Evolutionary conservation across 768 basidiomycete species (phyloP).

Genomic region (Sarcodon aspratus): DNA sequence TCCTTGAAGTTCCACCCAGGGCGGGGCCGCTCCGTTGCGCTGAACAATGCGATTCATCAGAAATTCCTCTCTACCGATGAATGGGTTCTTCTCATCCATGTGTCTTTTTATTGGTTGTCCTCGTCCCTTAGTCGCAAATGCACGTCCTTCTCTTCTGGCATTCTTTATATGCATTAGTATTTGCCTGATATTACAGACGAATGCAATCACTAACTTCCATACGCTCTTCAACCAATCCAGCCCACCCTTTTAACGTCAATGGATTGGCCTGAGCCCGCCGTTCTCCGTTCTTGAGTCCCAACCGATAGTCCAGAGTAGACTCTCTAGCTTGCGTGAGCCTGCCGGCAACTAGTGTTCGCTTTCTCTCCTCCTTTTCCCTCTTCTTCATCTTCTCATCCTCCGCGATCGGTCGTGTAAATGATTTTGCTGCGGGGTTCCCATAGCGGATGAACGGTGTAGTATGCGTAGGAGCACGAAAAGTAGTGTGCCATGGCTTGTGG

Average conservation of each 20-base stretch:
- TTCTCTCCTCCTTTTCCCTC: slow-evolving; percentile 37
- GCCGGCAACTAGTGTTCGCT: slow-evolving; percentile 39
- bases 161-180: slow-evolving; percentile 25
- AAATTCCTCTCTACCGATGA: slow-evolving; percentile 68
- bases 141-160: slow-evolving; percentile 56
- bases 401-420: slow-evolving; percentile 8
- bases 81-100: slow-evolving; percentile 43
- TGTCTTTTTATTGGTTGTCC: slow-evolving; percentile 36
- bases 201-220: slow-evolving; percentile 49
- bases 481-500: slow-evolving; percentile 63
- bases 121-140: slow-evolving; percentile 61
- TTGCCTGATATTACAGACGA: background rate
- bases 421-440: slow-evolving; percentile 22
- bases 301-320: slow-evolving; percentile 63
- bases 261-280: slow-evolving; percentile 35
- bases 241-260: slow-evolving; percentile 62
- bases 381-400: slow-evolving; percentile 27
- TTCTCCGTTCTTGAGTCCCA: slow-evolving; percentile 36
- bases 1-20: slow-evolving; percentile 77
- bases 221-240: slow-evolving; percentile 61
- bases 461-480: slow-evolving; percentile 51
- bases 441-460: slow-evolving; percentile 38
- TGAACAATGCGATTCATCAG: slow-evolving; percentile 82
- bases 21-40: slow-evolving; percentile 70
- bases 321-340: slow-evolving; percentile 56